Percentiles rank a stretch among this genome's conserved stretches.
These are phyloP conservation scores for Hysterium pulicare DNA, from an alignment of 2,329 filamentous ascomycete species.

Conservation along the genomic window DNA sequence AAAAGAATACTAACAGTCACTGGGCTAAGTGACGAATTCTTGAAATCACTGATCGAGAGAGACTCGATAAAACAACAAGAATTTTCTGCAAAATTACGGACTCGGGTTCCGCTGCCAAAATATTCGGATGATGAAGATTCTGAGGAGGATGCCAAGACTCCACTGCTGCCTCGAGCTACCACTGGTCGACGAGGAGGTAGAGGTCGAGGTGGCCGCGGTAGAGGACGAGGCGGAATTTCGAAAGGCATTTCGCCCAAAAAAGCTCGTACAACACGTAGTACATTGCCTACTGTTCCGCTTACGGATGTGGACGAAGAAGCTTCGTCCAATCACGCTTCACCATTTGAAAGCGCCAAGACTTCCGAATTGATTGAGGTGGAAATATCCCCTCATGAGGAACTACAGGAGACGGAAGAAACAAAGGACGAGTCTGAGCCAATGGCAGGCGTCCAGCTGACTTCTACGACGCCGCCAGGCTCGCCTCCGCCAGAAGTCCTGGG, in stretches of 20 bases:
- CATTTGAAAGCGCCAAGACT: constrained; percentile 26
- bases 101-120: not conserved
- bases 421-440: constrained; percentile 7
- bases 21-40: constrained; percentile 17
- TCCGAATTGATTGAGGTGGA: constrained; percentile 3
- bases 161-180: constrained; percentile 5
- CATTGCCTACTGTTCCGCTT: constrained; percentile 30
- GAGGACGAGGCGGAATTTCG: constrained; percentile 18
- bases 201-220: constrained; percentile 24
- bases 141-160: constrained; percentile 4
- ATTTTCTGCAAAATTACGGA: not conserved
- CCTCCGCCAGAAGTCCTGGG: constrained; percentile 17
- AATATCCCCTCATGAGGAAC: constrained; percentile 1
- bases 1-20: constrained; percentile 32
- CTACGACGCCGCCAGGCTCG: constrained; percentile 13
- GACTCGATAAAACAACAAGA: not conserved
- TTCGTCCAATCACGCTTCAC: constrained; percentile 32
- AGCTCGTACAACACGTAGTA: constrained; percentile 29
- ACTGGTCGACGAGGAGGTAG: constrained; percentile 18
- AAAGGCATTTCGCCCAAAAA: constrained; percentile 25
- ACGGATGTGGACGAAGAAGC: constrained; percentile 34
- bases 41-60: not conserved
- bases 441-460: not conserved
- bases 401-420: constrained; percentile 11
- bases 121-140: not conserved